Conservation (phyloP, 805 yeast genomes). For the Sugiyamaella mastotermitis region DNA sequence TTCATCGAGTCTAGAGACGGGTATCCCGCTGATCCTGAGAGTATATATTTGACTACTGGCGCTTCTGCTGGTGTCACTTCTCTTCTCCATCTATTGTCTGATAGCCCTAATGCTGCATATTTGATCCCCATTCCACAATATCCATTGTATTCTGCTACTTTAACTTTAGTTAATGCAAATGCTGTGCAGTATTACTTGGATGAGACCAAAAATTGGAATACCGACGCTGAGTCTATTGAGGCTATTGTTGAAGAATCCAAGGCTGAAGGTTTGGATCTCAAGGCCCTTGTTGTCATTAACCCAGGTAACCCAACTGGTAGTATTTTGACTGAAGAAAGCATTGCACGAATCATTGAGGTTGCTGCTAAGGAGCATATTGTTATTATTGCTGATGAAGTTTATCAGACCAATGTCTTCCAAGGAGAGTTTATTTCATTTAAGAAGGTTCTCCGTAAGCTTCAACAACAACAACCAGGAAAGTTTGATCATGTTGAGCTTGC, state of each 20-base stretch:
- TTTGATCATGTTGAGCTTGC: slow-evolving; percentile 80
- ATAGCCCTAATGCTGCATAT: slow-evolving; percentile 55
- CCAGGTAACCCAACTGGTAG: slow-evolving; percentile 99
- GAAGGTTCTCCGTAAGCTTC: slow-evolving; percentile 64
- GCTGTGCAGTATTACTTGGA: slow-evolving; percentile 83
- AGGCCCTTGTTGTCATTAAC: slow-evolving; percentile 85
- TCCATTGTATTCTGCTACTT: slow-evolving; percentile 93
- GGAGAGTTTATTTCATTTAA: slow-evolving; percentile 83
- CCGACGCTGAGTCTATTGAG: slow-evolving; percentile 48
- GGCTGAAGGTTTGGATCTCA: slow-evolving; percentile 39
- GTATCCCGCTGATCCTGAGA: slow-evolving; percentile 54
- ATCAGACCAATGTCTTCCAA: slow-evolving; percentile 83
- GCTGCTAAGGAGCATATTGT: slow-evolving; percentile 84
- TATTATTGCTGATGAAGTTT: slow-evolving; percentile 94
- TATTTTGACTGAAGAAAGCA: slow-evolving; percentile 57
- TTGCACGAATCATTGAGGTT: slow-evolving; percentile 63
- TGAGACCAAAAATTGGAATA: slow-evolving; percentile 79
- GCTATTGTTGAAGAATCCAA: slow-evolving; percentile 24
- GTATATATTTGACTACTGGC: slow-evolving; percentile 84
- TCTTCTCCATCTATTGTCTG: slow-evolving; percentile 62
- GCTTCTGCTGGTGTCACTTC: slow-evolving; percentile 92
- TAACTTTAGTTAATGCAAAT: slow-evolving; percentile 74
- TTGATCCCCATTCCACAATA: slow-evolving; percentile 97
- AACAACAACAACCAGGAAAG: slow-evolving; percentile 43
- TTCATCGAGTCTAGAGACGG: slow-evolving; percentile 81